Percentiles rank a stretch among this genome's conserved stretches.
phyloP scores from a whole-genome alignment of 208 protist species.

The Acanthamoeba lenticulata region DNA sequence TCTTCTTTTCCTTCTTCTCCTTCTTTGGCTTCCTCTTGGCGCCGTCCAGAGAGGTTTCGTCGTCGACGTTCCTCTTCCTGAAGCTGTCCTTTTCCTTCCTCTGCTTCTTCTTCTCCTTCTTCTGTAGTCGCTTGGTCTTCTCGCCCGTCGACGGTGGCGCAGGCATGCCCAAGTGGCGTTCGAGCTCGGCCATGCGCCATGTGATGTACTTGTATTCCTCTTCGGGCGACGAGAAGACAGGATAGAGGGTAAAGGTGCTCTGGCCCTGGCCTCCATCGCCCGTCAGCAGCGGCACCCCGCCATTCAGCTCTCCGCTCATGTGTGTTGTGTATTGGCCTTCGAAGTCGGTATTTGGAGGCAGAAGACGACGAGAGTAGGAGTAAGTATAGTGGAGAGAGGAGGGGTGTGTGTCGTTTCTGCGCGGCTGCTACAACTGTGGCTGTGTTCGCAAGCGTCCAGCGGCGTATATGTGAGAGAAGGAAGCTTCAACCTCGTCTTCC shows the following conservation, averaged over 20 bases:
- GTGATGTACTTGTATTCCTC: constrained; percentile 15
- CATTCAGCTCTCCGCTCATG: background rate
- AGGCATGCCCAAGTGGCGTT: background rate
- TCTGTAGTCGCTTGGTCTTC: background rate
- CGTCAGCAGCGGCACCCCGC: background rate
- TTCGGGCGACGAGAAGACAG: background rate
- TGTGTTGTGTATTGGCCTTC: background rate
- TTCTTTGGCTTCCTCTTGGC: background rate
- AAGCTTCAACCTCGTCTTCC: background rate
- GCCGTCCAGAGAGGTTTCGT: background rate
- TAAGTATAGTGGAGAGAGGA: background rate
- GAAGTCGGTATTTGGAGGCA: too few species aligned
- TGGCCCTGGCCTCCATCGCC: background rate
- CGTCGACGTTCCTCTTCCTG: background rate
- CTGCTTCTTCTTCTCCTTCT: background rate
- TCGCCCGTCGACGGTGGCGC: background rate
- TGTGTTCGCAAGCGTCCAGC: background rate
- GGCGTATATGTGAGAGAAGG: background rate
- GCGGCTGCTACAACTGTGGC: background rate
- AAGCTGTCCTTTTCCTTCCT: background rate
- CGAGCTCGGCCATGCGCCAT: background rate
- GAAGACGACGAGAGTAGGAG: background rate
- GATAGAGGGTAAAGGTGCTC: background rate
- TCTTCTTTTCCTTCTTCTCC: background rate
- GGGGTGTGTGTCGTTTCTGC: background rate